Evolutionary conservation across 1,284 basidiomycete genomes (phyloP).

Genomic region (Amylostereum areolatum): DNA sequence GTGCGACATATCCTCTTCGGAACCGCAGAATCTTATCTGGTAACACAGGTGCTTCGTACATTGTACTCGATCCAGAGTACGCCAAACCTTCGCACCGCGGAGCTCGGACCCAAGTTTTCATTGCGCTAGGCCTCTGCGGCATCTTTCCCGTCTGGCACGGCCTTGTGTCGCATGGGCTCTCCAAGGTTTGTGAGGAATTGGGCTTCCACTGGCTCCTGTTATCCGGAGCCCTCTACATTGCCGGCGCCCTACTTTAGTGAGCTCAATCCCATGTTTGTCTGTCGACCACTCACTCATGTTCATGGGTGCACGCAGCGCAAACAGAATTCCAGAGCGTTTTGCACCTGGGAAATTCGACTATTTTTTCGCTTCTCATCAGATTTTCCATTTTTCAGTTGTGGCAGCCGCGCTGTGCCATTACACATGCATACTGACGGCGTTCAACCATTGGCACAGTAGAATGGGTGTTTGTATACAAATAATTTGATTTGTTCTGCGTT

Average conservation of each 20-base stretch:
- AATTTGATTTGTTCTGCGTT: conserved; percentile 2
- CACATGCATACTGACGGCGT: conserved; percentile 46
- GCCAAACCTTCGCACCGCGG: conserved; percentile 70
- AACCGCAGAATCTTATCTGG: conserved; percentile 8
- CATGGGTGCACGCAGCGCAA: conserved; percentile 48
- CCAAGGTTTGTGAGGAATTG: conserved; percentile 52
- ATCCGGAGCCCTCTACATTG: conserved; percentile 69
- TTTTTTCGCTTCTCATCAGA: conserved; percentile 78
- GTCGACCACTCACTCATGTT: conserved; percentile 20
- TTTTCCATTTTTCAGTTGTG: conserved; percentile 83
- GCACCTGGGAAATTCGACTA: conserved; percentile 79
- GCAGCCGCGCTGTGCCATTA: conserved; percentile 77
- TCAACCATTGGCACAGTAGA: conserved; percentile 50
- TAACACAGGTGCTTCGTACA: conserved; percentile 55
- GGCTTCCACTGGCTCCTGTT: conserved; percentile 64
- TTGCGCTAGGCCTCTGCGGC: conserved; percentile 72
- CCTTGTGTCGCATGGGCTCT: conserved; percentile 50
- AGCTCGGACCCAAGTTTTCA: conserved; percentile 76
- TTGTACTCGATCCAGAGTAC: conserved; percentile 79
- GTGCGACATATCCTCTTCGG: conserved; percentile 20
- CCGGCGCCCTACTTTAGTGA: conserved; percentile 78
- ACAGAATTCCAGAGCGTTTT: conserved; percentile 76
- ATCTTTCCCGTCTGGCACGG: conserved; percentile 70
- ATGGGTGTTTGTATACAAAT: conserved; percentile 13
- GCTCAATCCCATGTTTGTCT: conserved; percentile 27